Evolutionary conservation across 129 eudicot species (phyloP), one percentile per base, ranked within the genome.

Genomic region (Dittrichia graveolens): DNA sequence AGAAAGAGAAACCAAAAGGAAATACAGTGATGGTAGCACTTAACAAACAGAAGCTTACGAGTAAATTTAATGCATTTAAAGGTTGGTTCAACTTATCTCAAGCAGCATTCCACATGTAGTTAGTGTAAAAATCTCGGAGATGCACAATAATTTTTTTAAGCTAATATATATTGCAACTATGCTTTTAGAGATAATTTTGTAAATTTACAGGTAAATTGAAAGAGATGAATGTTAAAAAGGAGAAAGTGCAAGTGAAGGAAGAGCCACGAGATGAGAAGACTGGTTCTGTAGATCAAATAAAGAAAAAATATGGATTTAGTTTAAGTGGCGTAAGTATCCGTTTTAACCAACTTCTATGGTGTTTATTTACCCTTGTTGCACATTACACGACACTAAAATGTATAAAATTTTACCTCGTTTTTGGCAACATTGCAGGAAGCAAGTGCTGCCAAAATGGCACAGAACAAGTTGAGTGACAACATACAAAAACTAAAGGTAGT

Each of bases 251-350:
- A 38, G 67, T 65, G 38, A 83, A 80, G 68, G 91, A 84, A 77
- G 94, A 87, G 66, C 84, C 85, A 52, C 80, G 63, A 72, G 89
- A 88, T 8, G 89, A 85, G 61, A 86, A 86, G 80, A 46, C 85
- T 60, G 97, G 88, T 52, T 40, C 95, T 52, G 87, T 95, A 72
- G 97, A 91, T 78, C 88, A 90, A 79, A 95, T 95, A 42, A 95
- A 91, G 97, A 95, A 88, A 82, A 95, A 83, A 85, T 95, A 95
- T 75, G 99, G 99, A 65, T 95, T 73, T 65, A 66, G 83, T 64
- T 71, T 82, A 49, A 79, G 89, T 73, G 81, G 86, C 62, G 91
- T 88, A 76, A 89, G 96, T 85, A 67, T 16, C 34, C 64, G 5
- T 65, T 24, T 24, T 24, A 24, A 24, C 31, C 31, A 24, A 24